Base-by-base conservation (phyloP, 768 basidiomycete species). In the Collybia mongolica region DNA sequence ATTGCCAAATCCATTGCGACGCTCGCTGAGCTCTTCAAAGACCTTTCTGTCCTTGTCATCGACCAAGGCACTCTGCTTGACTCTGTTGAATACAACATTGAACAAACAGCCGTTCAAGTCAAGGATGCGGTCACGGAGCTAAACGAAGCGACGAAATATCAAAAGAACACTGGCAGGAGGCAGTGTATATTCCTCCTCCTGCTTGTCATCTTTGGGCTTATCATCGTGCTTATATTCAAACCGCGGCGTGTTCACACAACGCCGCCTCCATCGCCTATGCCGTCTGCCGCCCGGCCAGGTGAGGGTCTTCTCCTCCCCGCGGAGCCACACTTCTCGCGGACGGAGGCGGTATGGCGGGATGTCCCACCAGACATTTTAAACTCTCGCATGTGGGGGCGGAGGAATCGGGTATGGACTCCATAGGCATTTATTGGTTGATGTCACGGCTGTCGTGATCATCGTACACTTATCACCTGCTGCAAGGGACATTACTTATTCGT, bases 1-100 rank as follows among this genome's bases (percentile, higher is more conserved):
- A 93, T 99, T 54, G 94, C 96, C 2, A 86, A 88, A 57, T 93
- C 89, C 18, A 99, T 99, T 58, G 82, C 89, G 37, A 82, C 84
- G 39, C 79, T 99, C 23, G 95, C 95, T 1, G 96, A 96, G 61
- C 79, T 99, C 44, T 99, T 99, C 80, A 93, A 96, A 61, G 97
- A 99, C 64, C 76, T 99, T 40, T 90, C 89, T 12, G 80, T 80
- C 29, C 82, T 99, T 48, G 93, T 99, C 52, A 98, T 98, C 55
- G 97, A 98, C 70, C 97, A 99, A 63, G 97, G 97, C 23, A 98
- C 96, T 23, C 80, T 99, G 26, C 78, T 98, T 48, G 97, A 98
- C 69, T 93, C 92, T 32, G 81, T 98, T 49, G 97, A 99, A 69
- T 99, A 93, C 71, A 99, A 99, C 65, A 90, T 99, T 46, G 93